Base-by-base conservation (phyloP, 768 basidiomycete species). In the Tylopilus sp. region DNA sequence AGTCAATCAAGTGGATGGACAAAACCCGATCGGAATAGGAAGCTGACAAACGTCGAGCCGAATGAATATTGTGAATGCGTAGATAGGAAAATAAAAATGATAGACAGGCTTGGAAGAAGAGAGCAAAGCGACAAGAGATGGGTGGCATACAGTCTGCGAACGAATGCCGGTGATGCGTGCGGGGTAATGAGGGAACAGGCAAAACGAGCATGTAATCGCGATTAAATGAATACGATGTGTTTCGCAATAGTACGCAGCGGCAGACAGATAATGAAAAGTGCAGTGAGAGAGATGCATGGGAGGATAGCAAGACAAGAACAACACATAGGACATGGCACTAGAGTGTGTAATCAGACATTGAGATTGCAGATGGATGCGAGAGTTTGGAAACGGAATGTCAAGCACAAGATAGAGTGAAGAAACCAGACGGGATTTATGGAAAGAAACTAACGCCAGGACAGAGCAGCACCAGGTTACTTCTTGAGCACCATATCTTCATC, bases 301-400 rank as follows among this genome's bases (percentile, higher is more conserved):
- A 47, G 57, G 66, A 73, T 60, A 75, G 70, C 74, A 61, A 56
- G 66, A 56, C 56, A 68, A 63, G 56, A 65, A 69, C 58, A 66
- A 67, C 64, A 70, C 65, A 70, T 70, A 58, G 55, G 65, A 70
- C 69, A 70, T 69, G 69, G 57, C 56, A 55, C 64, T 65, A 69
- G 62, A 64, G 45, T 70, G 67, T 63, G 51, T 70, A 70, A 65
- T 69, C 69, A 70, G 69, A 69, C 69, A 69, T 60, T 69, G 67
- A 67, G 62, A 70, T 69, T 70, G 67, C 51, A 53, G 57, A 55
- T 62, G 42, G 57, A 70, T 69, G 66, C 64, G 53, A 61, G 48
- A 55, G 67, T 57, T 28, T 62, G 59, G 64, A 66, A 69, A 68
- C 67, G 69, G 52, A 57, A 63, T 63, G 69, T 69, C 64, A 60